A percentile compares a stretch with the other conserved stretches of the same genome.
These are phyloP conservation scores for Buddleja alternifolia DNA, from an alignment of 257 asterid genomes.

Conservation along the genomic window DNA sequence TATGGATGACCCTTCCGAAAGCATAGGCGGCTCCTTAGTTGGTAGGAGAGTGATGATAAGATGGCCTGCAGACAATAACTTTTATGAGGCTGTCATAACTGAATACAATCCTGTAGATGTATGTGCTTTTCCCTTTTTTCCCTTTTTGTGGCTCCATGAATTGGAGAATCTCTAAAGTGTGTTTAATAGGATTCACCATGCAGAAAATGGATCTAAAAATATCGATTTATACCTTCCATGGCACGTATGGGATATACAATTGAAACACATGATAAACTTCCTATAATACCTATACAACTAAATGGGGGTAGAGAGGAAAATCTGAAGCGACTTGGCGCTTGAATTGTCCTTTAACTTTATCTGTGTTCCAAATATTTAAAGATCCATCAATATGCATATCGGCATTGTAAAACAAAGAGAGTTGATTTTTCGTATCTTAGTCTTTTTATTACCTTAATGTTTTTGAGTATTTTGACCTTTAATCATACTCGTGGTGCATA, in stretches of 20 bases:
- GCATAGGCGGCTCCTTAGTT: constrained; percentile 58
- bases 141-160: constrained; percentile 21
- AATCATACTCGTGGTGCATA: constrained; percentile 2
- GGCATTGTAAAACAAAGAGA: constrained; percentile 1
- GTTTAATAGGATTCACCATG: constrained; percentile 13
- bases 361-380: background rate
- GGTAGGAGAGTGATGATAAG: constrained; percentile 97
- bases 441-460: background rate
- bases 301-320: constrained; percentile 12
- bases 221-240: background rate
- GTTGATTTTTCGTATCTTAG: background rate
- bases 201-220: constrained; percentile 14
- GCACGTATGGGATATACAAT: constrained; percentile 2
- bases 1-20: constrained; percentile 57
- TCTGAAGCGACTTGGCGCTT: background rate
- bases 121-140: constrained; percentile 32
- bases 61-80: constrained; percentile 91
- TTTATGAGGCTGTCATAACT: constrained; percentile 85
- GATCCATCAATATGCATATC: background rate
- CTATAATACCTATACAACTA: background rate
- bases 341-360: background rate
- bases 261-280: background rate
- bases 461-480: background rate
- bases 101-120: constrained; percentile 81
- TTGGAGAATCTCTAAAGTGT: constrained; percentile 22